Evolutionary conservation across 2,329 filamentous ascomycete genomes (phyloP).

Genomic region (Fusarium anguioides): DNA sequence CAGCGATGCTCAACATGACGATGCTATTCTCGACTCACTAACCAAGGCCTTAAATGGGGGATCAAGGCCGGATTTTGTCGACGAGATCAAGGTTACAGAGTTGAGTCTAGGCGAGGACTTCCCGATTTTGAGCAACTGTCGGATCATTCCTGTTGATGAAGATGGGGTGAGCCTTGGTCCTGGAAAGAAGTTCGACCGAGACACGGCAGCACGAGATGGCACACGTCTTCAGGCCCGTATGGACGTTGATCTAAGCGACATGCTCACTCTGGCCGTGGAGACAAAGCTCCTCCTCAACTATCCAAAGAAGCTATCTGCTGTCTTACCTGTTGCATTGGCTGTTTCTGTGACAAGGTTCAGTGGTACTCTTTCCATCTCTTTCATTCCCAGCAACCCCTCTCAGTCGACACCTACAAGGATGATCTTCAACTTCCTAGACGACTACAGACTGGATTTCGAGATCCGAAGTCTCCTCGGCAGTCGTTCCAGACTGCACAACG

Average conservation of each 20-base stretch:
- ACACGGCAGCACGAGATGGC: slow-evolving; percentile 68
- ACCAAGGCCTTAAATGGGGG: slow-evolving; percentile 89
- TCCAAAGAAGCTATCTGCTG: slow-evolving; percentile 86
- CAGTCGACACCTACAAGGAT: slow-evolving; percentile 79
- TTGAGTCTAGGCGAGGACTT: slow-evolving; percentile 96
- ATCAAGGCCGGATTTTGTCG: slow-evolving; percentile 88
- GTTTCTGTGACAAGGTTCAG: slow-evolving; percentile 95
- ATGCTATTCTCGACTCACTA: slow-evolving; percentile 86
- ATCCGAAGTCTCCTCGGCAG: slow-evolving; percentile 83
- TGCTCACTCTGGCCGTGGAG: slow-evolving; percentile 93
- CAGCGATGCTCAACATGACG: slow-evolving; percentile 90
- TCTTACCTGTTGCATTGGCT: slow-evolving; percentile 89
- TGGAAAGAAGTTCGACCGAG: slow-evolving; percentile 63
- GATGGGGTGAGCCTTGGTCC: slow-evolving; percentile 71
- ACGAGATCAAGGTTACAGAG: slow-evolving; percentile 93
- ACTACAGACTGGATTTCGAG: slow-evolving; percentile 86
- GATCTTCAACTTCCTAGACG: slow-evolving; percentile 92
- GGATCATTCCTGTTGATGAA: slow-evolving; percentile 90
- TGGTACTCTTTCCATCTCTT: slow-evolving; percentile 91
- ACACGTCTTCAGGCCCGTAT: slow-evolving; percentile 90
- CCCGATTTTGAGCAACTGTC: slow-evolving; percentile 97
- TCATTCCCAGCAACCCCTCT: slow-evolving; percentile 80
- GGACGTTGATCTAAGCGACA: slow-evolving; percentile 96
- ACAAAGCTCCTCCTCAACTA: slow-evolving; percentile 96
- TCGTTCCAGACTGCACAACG: slow-evolving; percentile 82